These are phyloP conservation scores for Mortierella sp. DNA, from an alignment of 371 early-diverging fungal species.

Conservation along the genomic window DNA sequence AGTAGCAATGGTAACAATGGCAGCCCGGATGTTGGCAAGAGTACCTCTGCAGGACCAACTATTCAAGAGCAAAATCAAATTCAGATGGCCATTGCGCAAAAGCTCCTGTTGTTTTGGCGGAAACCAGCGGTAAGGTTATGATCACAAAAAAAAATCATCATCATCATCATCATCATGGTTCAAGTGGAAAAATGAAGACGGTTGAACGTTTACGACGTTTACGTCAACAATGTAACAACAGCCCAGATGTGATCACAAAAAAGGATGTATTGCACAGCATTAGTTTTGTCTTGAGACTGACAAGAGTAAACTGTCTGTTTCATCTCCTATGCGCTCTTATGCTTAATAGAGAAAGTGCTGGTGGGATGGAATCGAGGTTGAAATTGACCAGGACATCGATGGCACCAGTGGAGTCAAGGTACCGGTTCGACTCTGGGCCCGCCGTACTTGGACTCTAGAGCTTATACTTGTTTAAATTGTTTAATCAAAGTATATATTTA, in stretches of 20 bases:
- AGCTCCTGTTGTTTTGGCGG: conserved; percentile 84
- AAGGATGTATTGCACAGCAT: background rate
- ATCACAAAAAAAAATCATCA: no score
- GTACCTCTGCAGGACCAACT: conserved; percentile 4
- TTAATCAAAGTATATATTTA: no score
- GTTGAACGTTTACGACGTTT: no score
- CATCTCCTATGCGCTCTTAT: background rate
- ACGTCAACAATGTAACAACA: background rate
- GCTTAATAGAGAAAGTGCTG: conserved; percentile 78
- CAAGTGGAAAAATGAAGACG: no score
- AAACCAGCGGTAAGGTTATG: conserved; percentile 78
- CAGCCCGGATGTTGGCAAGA: conserved; percentile 1
- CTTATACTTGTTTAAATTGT: conserved; percentile 80
- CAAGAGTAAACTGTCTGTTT: background rate
- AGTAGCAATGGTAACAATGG: conserved; percentile 1
- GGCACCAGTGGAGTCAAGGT: conserved; percentile 54
- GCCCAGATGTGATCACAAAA: background rate
- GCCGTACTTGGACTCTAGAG: conserved; percentile 88
- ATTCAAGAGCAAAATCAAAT: conserved; percentile 54
- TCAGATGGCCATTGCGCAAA: conserved; percentile 87
- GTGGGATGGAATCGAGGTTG: conserved; percentile 86
- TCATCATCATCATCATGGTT: no score
- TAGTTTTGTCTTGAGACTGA: background rate
- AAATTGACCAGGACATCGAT: conserved; percentile 62
- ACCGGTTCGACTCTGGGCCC: conserved; percentile 83